Conservation (phyloP, 2,329 filamentous ascomycete genomes). For the Bertia moriformis region DNA sequence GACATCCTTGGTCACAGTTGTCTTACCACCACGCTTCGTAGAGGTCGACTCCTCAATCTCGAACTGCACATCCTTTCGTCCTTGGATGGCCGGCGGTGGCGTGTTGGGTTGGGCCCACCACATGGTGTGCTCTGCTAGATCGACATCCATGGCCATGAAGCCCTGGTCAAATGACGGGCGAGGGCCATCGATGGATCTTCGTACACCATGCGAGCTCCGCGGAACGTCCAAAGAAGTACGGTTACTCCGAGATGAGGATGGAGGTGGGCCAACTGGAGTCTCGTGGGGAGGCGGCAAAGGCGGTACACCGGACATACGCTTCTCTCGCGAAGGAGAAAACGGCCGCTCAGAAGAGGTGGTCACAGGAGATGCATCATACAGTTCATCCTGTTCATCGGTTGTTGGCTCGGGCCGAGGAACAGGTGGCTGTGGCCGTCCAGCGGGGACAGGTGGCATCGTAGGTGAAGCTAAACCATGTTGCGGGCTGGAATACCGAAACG, state of each 20-base stretch:
- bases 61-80: constrained; percentile 42
- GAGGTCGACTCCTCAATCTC: constrained; percentile 44
- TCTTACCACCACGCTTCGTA: constrained; percentile 47
- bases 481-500: constrained; percentile 31
- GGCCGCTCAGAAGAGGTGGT: not conserved
- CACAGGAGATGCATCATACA: not conserved
- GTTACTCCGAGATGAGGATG: constrained; percentile 29
- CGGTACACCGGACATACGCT: not conserved
- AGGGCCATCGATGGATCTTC: constrained; percentile 18
- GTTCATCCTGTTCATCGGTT: not conserved
- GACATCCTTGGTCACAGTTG: constrained; percentile 50
- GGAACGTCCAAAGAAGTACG: constrained; percentile 44
- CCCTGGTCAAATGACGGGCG: constrained; percentile 1
- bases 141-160: not conserved
- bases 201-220: constrained; percentile 29
- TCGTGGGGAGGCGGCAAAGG: constrained; percentile 5
- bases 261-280: constrained; percentile 13
- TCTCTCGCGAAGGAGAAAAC: not conserved
- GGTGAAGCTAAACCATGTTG: constrained; percentile 10
- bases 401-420: constrained; percentile 19
- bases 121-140: constrained; percentile 2
- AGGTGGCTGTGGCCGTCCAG: constrained; percentile 36
- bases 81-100: constrained; percentile 43
- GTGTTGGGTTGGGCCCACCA: constrained; percentile 27
- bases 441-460: constrained; percentile 24